Percentiles rank a stretch among this genome's conserved stretches.
Evolutionary conservation across 139 green algal species (phyloP).

Genomic region (Chlorella ohadii): DNA sequence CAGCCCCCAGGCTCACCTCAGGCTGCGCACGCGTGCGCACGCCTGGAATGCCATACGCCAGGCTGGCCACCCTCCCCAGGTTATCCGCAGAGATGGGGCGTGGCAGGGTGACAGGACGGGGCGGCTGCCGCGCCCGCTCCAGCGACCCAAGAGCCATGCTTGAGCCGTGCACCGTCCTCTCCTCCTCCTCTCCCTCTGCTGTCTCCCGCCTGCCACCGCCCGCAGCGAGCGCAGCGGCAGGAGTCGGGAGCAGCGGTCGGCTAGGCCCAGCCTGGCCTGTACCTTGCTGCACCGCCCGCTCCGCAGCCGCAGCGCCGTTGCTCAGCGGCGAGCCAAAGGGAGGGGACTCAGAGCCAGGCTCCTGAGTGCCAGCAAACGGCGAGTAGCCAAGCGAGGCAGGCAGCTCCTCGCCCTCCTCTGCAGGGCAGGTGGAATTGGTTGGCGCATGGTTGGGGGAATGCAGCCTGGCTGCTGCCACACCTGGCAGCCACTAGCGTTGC

Average conservation of each 20-base stretch:
- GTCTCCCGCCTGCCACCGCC: neutral
- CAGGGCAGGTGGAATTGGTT: neutral
- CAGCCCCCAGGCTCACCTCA: neutral
- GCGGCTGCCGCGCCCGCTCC: neutral
- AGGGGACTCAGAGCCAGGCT: neutral
- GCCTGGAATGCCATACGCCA: neutral
- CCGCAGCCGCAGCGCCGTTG: neutral
- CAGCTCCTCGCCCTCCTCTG: neutral
- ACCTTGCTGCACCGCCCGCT: too few relatives aligned
- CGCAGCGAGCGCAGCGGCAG: neutral
- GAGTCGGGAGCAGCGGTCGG: neutral
- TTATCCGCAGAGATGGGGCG: neutral
- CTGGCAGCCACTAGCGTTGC: too few relatives aligned
- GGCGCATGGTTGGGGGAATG: too few relatives aligned
- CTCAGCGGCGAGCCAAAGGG: neutral
- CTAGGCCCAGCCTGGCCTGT: too few relatives aligned
- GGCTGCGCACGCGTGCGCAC: constrained; percentile 1
- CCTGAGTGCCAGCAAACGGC: neutral
- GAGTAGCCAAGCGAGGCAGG: neutral
- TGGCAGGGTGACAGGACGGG: neutral
- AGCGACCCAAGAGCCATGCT: neutral
- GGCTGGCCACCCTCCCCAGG: neutral
- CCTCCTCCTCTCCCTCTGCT: neutral
- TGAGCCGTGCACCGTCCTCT: neutral
- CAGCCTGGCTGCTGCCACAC: too few relatives aligned